These are phyloP conservation scores for Hanseniaspora valbyensis DNA, from an alignment of 805 yeast species.

Conservation along the genomic window DNA sequence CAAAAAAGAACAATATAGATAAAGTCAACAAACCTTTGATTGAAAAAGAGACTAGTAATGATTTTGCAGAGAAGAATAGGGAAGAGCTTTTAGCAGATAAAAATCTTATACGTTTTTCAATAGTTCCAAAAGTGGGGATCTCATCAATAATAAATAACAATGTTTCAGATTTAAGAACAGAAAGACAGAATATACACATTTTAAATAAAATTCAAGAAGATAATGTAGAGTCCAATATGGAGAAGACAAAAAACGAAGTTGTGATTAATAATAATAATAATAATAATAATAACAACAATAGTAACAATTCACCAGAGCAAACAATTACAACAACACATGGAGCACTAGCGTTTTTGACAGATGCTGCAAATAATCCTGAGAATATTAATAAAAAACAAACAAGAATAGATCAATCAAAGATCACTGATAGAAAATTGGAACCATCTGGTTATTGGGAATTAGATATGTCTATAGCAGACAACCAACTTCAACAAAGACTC, in stretches of 20 bases:
- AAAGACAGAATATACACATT: not conserved
- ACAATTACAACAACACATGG: conserved; percentile 37
- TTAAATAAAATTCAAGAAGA: not conserved
- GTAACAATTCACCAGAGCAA: not conserved
- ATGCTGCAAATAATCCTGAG: conserved; percentile 52
- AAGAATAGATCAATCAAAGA: conserved; percentile 14
- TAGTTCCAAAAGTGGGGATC: too few species aligned
- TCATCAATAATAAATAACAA: not conserved
- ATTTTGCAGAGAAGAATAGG: too few species aligned
- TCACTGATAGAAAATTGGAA: conserved; percentile 12
- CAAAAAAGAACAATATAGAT: not conserved
- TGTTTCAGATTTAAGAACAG: not conserved
- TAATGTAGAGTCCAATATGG: not conserved
- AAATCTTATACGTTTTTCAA: too few species aligned
- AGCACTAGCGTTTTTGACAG: conserved; percentile 61
- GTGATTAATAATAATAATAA: not conserved
- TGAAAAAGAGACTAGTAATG: too few species aligned
- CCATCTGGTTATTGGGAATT: conserved; percentile 10
- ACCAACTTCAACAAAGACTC: not conserved
- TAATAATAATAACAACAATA: not conserved
- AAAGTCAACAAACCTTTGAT: not conserved
- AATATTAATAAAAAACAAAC: not conserved
- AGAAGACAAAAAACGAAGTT: too few species aligned
- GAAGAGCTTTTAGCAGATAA: too few species aligned
- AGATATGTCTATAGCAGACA: conserved; percentile 1